A percentile compares a stretch with the other conserved stretches of the same genome.
phyloP scores from a whole-genome alignment of 2,329 filamentous ascomycete species.

The Pseudocercospora fijiensis region DNA sequence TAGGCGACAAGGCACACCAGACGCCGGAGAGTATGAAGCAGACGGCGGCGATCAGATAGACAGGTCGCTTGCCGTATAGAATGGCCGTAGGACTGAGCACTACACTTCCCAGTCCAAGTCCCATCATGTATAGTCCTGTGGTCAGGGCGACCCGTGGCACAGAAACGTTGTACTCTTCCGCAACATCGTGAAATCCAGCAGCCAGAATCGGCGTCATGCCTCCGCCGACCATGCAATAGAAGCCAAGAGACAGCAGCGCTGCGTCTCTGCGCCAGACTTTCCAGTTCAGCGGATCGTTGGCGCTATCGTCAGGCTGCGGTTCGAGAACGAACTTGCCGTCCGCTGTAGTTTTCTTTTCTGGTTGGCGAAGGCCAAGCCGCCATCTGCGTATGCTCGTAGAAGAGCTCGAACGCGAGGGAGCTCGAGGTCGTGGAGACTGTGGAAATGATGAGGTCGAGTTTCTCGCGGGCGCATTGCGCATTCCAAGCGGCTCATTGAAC shows the following conservation, averaged over 20 bases:
- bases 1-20: conserved; percentile 85
- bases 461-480: conserved; percentile 62
- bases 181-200: conserved; percentile 82
- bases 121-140: conserved; percentile 92
- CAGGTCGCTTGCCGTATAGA: conserved; percentile 82
- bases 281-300: conserved; percentile 94
- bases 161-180: conserved; percentile 63
- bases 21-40: conserved; percentile 74
- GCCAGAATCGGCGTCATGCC: conserved; percentile 89
- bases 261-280: conserved; percentile 74
- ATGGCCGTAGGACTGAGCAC: conserved; percentile 88
- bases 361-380: conserved; percentile 10
- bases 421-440: conserved; percentile 37
- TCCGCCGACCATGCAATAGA: conserved; percentile 91
- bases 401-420: conserved; percentile 24
- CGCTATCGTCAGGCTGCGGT: conserved; percentile 86
- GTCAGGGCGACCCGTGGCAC: conserved; percentile 77
- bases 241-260: conserved; percentile 77
- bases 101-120: conserved; percentile 79
- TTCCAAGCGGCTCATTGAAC: conserved; percentile 62
- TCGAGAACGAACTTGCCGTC: conserved; percentile 85
- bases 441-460: conserved; percentile 52
- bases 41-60: conserved; percentile 75
- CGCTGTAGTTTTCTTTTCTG: conserved; percentile 69
- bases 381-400: conserved; percentile 13